phyloP scores from a whole-genome alignment of 805 yeast genomes.

The Ogataea minuta region DNA sequence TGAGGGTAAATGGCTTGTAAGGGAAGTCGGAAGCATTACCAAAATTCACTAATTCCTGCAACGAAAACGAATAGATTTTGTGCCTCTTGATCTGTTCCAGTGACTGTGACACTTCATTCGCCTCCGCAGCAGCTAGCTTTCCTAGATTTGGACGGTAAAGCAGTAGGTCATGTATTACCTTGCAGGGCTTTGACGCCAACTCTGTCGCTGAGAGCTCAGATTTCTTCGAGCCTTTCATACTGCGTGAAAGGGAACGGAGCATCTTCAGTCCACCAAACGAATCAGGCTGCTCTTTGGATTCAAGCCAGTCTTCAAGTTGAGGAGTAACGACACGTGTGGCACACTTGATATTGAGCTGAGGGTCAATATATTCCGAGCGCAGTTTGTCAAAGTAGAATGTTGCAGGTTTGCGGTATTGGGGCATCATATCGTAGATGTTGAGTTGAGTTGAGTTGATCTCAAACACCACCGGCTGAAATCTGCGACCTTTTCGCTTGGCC shows the following conservation, averaged over 20 bases:
- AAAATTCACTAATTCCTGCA: constrained; percentile 32
- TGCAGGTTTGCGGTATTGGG: constrained; percentile 17
- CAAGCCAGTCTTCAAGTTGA: constrained; percentile 1
- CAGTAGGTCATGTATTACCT: constrained; percentile 15
- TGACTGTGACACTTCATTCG: constrained; percentile 7
- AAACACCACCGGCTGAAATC: constrained; percentile 25
- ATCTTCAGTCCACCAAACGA: constrained; percentile 1
- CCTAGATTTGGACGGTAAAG: constrained; percentile 13
- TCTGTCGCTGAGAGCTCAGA: constrained; percentile 5
- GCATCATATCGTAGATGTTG: constrained; percentile 24
- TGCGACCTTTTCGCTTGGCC: neutral
- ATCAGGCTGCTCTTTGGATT: neutral
- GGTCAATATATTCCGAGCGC: constrained; percentile 26
- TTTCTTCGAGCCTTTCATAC: neutral
- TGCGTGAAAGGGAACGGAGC: neutral
- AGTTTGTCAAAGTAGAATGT: constrained; percentile 24
- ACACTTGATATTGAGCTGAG: constrained; percentile 28
- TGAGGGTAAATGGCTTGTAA: constrained; percentile 30
- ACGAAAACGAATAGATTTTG: constrained; percentile 22
- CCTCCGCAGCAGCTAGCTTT: constrained; percentile 9
- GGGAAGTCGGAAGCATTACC: constrained; percentile 34
- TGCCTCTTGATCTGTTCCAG: constrained; percentile 11
- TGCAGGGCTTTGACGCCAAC: constrained; percentile 6
- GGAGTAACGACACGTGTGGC: neutral
- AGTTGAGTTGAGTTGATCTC: constrained; percentile 35